A percentile compares a stretch with the other conserved stretches of the same genome.
Evolutionary conservation across 2,329 filamentous ascomycete genomes (phyloP).

Genomic region (Whalleya microplaca): DNA sequence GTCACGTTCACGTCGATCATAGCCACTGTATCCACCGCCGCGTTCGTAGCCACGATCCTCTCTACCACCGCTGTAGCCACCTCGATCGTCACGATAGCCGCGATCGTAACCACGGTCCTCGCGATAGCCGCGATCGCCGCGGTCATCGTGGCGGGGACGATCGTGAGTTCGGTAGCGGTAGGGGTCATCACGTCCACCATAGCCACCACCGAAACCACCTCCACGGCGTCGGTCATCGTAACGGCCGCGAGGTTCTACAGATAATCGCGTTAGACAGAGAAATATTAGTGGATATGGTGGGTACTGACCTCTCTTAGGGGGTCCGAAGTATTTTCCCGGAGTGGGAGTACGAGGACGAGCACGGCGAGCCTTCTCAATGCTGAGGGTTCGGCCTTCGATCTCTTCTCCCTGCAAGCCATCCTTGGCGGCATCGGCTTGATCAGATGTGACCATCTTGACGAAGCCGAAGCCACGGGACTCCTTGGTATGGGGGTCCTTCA

Average conservation of each 20-base stretch:
- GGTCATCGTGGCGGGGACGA: conserved; percentile 43
- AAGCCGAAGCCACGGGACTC: conserved; percentile 99
- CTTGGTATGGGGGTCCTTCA: conserved; percentile 97
- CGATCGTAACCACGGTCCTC: conserved; percentile 48
- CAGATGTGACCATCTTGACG: conserved; percentile 96
- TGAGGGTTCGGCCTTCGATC: conserved; percentile 92
- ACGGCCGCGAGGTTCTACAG: conserved; percentile 47
- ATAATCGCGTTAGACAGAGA: conserved; percentile 33
- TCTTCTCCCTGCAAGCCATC: conserved; percentile 94
- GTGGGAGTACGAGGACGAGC: conserved; percentile 94
- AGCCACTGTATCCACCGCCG: conserved; percentile 46
- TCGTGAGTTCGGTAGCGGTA: conserved; percentile 58
- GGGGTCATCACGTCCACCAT: conserved; percentile 58
- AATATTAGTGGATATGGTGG: neutral
- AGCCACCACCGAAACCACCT: conserved; percentile 59
- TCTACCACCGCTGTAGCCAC: conserved; percentile 39
- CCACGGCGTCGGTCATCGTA: conserved; percentile 45
- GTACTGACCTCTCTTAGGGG: conserved; percentile 89
- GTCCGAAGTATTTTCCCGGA: conserved; percentile 98
- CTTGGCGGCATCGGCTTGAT: conserved; percentile 95
- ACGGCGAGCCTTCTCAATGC: conserved; percentile 98
- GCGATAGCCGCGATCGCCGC: conserved; percentile 49
- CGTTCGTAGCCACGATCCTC: conserved; percentile 44
- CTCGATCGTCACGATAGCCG: conserved; percentile 43
- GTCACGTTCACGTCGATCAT: conserved; percentile 53